A percentile compares a stretch with the other conserved stretches of the same genome.
These are phyloP conservation scores for Emergomyces pasteurianus DNA, from an alignment of 2,329 filamentous ascomycete genomes.

Conservation along the genomic window DNA sequence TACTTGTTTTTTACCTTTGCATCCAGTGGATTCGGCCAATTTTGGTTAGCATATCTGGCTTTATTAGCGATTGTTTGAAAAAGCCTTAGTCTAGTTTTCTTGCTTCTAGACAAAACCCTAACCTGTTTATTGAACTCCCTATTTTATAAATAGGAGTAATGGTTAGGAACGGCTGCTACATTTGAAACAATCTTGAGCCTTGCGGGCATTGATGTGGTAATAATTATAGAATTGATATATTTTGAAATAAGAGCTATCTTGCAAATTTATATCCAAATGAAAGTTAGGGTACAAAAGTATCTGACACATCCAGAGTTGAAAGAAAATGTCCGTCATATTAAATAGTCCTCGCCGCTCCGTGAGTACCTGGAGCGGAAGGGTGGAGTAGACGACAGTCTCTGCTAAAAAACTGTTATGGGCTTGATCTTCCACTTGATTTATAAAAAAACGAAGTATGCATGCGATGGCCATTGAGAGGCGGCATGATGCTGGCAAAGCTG, in stretches of 20 bases:
- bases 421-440: slow-evolving; percentile 32
- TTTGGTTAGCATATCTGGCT: neutral
- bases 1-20: neutral
- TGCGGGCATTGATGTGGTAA: neutral
- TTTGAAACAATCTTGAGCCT: neutral
- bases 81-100: neutral
- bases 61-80: too few species aligned
- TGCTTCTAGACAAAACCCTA: neutral
- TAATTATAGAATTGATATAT: neutral
- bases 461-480: slow-evolving; percentile 23
- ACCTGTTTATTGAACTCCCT: neutral
- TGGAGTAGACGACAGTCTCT: slow-evolving; percentile 38
- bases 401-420: slow-evolving; percentile 37
- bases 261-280: neutral
- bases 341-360: slow-evolving; percentile 34
- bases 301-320: neutral
- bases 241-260: neutral
- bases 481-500: slow-evolving; percentile 27
- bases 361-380: slow-evolving; percentile 29
- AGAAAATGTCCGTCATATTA: slow-evolving; percentile 32
- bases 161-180: neutral
- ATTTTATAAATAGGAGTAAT: neutral
- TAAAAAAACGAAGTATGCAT: slow-evolving; percentile 27
- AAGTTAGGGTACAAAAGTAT: neutral
- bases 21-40: neutral